These are phyloP conservation scores for Aquilaria agallochum DNA, from an alignment of 441 rosid species.

Conservation along the genomic window DNA sequence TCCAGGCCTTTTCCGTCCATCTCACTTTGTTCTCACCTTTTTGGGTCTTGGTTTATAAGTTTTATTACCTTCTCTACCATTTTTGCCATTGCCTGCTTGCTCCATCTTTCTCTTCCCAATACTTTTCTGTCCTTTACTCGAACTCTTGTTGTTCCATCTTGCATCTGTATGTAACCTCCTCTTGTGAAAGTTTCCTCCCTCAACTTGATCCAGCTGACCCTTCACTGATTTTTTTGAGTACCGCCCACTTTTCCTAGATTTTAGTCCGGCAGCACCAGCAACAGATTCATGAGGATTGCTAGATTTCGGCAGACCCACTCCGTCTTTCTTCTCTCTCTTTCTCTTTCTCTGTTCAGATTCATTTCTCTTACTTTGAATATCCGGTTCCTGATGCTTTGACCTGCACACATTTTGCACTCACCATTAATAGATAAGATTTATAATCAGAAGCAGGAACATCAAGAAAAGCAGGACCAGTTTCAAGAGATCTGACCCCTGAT, in stretches of 20 bases:
- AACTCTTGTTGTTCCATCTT: conserved; percentile 3
- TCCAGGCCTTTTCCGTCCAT: background rate
- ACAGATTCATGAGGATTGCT: conserved; percentile 10
- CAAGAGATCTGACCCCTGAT: conserved; percentile 29
- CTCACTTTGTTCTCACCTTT: conserved; percentile 8
- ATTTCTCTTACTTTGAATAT: conserved; percentile 6
- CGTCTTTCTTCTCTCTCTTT: conserved; percentile 24
- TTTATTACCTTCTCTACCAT: conserved; percentile 6
- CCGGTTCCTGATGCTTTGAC: conserved; percentile 21
- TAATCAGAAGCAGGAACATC: background rate
- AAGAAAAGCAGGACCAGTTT: background rate
- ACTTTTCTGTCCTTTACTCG: conserved; percentile 8
- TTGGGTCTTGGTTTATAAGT: conserved; percentile 16
- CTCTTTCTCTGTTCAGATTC: conserved; percentile 30
- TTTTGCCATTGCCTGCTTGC: conserved; percentile 11
- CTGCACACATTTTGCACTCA: conserved; percentile 27
- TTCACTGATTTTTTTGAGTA: conserved; percentile 15
- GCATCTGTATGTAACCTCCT: too few relatives aligned
- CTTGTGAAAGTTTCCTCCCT: background rate
- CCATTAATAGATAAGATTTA: conserved; percentile 3
- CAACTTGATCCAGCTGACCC: conserved; percentile 11
- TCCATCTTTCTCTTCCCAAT: conserved; percentile 19
- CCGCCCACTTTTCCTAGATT: conserved; percentile 19
- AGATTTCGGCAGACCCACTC: background rate
- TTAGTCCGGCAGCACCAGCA: conserved; percentile 11